phyloP scores from a whole-genome alignment of 331 rosid genomes.

The Saraca asoca region DNA sequence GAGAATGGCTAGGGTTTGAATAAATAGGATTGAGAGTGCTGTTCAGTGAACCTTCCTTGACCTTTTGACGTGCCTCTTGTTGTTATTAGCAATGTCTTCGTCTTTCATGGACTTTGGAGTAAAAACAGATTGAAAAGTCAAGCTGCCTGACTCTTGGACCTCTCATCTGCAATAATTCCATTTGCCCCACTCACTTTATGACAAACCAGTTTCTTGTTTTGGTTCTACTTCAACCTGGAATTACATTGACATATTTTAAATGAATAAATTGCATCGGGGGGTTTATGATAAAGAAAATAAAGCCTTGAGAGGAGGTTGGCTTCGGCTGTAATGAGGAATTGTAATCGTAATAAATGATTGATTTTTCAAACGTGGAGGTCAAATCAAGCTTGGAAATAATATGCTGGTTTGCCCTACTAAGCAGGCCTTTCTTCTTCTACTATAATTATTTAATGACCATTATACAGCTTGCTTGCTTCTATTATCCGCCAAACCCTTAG shows the following conservation, averaged over 20 bases:
- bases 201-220: no score
- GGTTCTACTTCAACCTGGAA: no score
- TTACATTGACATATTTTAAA: no score
- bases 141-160: background rate
- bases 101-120: background rate
- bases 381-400: constrained; percentile 18
- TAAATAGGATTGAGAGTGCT: background rate
- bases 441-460: constrained; percentile 3
- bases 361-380: constrained; percentile 36
- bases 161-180: constrained; percentile 4
- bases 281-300: constrained; percentile 4
- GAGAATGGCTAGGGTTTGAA: background rate
- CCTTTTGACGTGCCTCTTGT: background rate
- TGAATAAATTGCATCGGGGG: background rate
- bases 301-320: constrained; percentile 32
- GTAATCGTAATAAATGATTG: constrained; percentile 10
- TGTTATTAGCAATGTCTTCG: background rate
- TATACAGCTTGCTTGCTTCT: constrained; percentile 16
- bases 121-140: constrained; percentile 16
- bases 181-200: background rate
- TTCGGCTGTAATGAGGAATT: constrained; percentile 24
- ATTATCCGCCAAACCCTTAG: background rate
- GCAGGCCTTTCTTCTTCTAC: constrained; percentile 17
- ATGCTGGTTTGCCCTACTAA: constrained; percentile 11
- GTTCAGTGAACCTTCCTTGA: background rate